A percentile compares a stretch with the other conserved stretches of the same genome.
Conservation (phyloP, 805 yeast genomes). For the Diddensiella transvaalensis region DNA sequence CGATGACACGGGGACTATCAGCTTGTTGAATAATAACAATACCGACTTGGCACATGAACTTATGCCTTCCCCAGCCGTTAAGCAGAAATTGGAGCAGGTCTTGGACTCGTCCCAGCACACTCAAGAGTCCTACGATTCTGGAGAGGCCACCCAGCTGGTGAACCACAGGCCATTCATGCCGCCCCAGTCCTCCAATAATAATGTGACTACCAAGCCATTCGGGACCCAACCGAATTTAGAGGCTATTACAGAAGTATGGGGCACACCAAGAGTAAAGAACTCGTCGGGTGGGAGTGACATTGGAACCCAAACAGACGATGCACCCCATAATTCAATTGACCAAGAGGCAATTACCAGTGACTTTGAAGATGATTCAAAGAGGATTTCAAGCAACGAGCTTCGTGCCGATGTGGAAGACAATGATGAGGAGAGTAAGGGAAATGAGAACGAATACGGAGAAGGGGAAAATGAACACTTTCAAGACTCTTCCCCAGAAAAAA, state of each 20-base stretch:
- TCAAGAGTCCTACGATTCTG: not conserved
- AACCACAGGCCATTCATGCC: not conserved
- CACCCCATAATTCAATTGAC: not conserved
- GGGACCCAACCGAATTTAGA: not conserved
- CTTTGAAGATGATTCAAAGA: slow-evolving; percentile 4
- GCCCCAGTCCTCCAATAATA: not conserved
- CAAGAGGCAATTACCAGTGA: slow-evolving; percentile 10
- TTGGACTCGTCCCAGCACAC: not conserved
- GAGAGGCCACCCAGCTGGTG: slow-evolving; percentile 6
- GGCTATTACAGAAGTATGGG: slow-evolving; percentile 2
- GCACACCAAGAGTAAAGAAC: not conserved
- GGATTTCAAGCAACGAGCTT: not conserved
- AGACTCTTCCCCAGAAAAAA: not conserved
- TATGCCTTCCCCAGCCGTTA: not conserved
- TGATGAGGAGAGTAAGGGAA: not conserved
- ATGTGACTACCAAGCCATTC: not conserved
- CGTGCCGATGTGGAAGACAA: too few species aligned
- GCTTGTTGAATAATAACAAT: not conserved
- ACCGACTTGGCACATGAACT: not conserved
- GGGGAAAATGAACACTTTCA: not conserved
- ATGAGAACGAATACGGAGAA: not conserved
- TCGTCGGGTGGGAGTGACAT: not conserved
- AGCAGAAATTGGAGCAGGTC: not conserved
- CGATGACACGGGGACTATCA: not conserved
- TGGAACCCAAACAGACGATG: slow-evolving; percentile 9